Base-by-base conservation (phyloP, 495 filamentous ascomycete species). In the Hypoxylon cercidicola region DNA sequence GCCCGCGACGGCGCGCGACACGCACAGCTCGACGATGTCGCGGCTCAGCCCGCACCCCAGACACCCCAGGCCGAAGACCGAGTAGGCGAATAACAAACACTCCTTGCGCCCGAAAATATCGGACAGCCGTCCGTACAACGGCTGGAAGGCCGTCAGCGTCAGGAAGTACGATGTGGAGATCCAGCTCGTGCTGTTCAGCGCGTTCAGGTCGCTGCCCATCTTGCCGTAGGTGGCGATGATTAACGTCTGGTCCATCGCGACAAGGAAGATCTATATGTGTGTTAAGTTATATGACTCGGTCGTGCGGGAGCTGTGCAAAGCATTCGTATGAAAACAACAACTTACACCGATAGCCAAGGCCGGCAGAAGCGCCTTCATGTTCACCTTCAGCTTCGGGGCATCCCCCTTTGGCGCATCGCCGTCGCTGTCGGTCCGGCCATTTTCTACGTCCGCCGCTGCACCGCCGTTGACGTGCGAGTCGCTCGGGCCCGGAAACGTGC, bases 31-130 rank as follows among this genome's bases (percentile, higher is more conserved):
- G 41, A 79, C 76, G 74, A 96, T 91, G 72, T 87, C 82, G 39
- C 79, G 85, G 4, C 89, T 85, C 6, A 93, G 70, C 1, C 91
- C 92, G 69, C 92, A 94, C 53, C 81, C 85, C 19, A 93, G 71
- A 58, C 88, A 91, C 1, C 90, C 92, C 13, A 87, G 69, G 2
- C 90, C 90, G 73, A 96, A 96, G 53, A 93, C 74, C 28, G 79
- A 70, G 78, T 94, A 94, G 4, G 85, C 85, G 65, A 88, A 91
- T 1, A 95, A 80, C 16, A 96, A 79, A 67, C 85, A 88, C 13
- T 81, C 66, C 77, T 93, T 93, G n/a, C 92, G 85, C 12, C 90
- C 89, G 75, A 94, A 95, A 45, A 95, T 93, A 74, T 95, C 90
- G 56, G 84, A 87, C 39, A 92, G 69, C 69, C 90, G 91, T 28